Conservation (phyloP, 1,139 yeast species). For the Saccharomyces hybrid region DNA sequence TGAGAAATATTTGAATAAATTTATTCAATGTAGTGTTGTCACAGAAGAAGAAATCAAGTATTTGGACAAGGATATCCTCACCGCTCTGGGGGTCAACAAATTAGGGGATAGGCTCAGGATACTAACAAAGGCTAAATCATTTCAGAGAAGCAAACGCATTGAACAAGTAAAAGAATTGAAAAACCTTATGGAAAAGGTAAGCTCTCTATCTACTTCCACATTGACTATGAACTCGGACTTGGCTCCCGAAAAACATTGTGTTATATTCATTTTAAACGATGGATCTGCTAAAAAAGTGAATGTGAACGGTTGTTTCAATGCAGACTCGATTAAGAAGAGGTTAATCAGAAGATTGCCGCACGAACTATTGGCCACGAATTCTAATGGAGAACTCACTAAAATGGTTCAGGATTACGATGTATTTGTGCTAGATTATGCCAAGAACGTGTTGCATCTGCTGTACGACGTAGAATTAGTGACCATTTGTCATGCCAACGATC, state of each 20-base stretch:
- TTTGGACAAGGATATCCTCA: slow-evolving; percentile 60
- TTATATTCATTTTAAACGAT: slow-evolving; percentile 65
- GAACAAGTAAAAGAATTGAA: slow-evolving; percentile 31
- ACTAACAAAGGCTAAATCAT: slow-evolving; percentile 33
- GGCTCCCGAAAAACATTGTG: slow-evolving; percentile 38
- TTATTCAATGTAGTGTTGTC: slow-evolving; percentile 49
- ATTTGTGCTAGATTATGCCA: slow-evolving; percentile 39
- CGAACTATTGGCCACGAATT: slow-evolving; percentile 19
- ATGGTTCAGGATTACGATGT: slow-evolving; percentile 44
- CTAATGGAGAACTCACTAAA: slow-evolving; percentile 32
- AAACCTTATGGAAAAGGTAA: slow-evolving; percentile 19
- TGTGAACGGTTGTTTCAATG: slow-evolving; percentile 73
- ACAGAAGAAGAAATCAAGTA: slow-evolving; percentile 37
- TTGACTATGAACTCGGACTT: slow-evolving; percentile 24
- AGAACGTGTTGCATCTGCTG: slow-evolving; percentile 44
- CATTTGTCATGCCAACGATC: slow-evolving; percentile 67
- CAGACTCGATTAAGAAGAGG: slow-evolving; percentile 67
- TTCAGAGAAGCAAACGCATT: slow-evolving; percentile 22
- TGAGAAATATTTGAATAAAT: slow-evolving; percentile 17
- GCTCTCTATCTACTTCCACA: slow-evolving; percentile 15
- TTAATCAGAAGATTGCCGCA: slow-evolving; percentile 54
- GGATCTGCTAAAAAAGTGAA: slow-evolving; percentile 71
- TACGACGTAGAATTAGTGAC: slow-evolving; percentile 78
- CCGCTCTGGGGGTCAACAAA: slow-evolving; percentile 64
- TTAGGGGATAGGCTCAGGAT: slow-evolving; percentile 75